Evolutionary conservation across 2,329 filamentous ascomycete genomes (phyloP).

Genomic region (Neofusicoccum umdonicola): DNA sequence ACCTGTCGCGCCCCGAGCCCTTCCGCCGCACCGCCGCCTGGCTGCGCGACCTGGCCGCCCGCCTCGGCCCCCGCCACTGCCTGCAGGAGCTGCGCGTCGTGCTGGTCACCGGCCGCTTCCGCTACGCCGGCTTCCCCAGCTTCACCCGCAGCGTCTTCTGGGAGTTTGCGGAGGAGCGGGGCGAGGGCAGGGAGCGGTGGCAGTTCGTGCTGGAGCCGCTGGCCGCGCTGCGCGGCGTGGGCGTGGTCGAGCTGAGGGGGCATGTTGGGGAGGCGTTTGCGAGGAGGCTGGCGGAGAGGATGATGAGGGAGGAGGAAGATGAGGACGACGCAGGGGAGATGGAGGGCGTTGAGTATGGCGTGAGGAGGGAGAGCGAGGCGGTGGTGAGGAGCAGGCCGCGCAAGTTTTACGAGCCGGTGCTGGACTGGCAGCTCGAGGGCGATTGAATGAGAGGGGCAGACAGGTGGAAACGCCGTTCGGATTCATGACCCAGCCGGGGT

Average conservation of each 20-base stretch:
- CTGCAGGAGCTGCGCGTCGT: conserved; percentile 7
- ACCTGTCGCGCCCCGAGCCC: neutral
- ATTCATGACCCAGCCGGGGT: too few relatives aligned
- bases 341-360: neutral
- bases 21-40: conserved; percentile 15
- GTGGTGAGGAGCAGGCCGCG: neutral
- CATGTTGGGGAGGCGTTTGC: conserved; percentile 9
- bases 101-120: conserved; percentile 6
- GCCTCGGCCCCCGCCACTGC: neutral
- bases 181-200: neutral
- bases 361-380: neutral
- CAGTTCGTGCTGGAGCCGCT: conserved; percentile 20
- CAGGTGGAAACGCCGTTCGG: neutral
- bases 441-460: neutral
- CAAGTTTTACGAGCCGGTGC: conserved; percentile 17
- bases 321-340: neutral
- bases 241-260: conserved; percentile 3
- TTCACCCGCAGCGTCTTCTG: conserved; percentile 9
- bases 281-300: neutral
- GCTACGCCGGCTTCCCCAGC: neutral
- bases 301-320: neutral
- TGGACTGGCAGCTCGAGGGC: conserved; percentile 11
- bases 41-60: conserved; percentile 5
- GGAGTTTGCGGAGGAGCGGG: conserved; percentile 2
- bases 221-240: conserved; percentile 4